Evolutionary conservation across 2,329 filamentous ascomycete species (phyloP), one percentile per base, ranked within the genome.

Genomic region (Cercospora zeina): DNA sequence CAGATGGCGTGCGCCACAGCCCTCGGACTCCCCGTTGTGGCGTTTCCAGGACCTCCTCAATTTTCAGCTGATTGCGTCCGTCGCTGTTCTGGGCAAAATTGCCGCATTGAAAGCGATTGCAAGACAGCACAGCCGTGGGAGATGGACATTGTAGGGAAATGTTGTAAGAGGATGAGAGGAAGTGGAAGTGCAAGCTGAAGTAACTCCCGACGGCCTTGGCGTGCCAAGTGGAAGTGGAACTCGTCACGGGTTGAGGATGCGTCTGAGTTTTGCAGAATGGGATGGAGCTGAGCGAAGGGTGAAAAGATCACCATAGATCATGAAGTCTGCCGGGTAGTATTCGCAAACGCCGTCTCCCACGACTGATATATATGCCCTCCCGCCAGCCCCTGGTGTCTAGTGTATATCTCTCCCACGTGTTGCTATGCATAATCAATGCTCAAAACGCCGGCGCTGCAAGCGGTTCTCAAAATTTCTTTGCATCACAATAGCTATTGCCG

Each of bases 1-100:
- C 55, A 58, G 55, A 47, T 58, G 55, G 55, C 55, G 37, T 4
- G 24, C 36, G 21, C 39, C 16, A 58, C 39, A 39, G 39, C 39
- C 19, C 30, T 34, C 55, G 55, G 55, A 58, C 55, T 49, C 55
- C 55, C 55, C 55, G 39, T 58, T 42, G 55, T 42, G 55, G 37
- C 55, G 39, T 42, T 31, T 34, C 27, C n/a, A 34, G 49, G 49
- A 27, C 24, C 3, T 27, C 55, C 55, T 16, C 27, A n/a, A n/a
- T n/a, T n/a, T n/a, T 34, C 55, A 58, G 55, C 55, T 58, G 42
- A 31, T 36, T 24, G 1, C n/a, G 21, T 39, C 8, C 36, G 34
- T 53, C 31, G 30, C 49, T 34, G 49, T 34, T 19, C 34, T 7
- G 4, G 34, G 49, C 8, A 10, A 11, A 4, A 19, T 13, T 14